Evolutionary conservation across 2,329 filamentous ascomycete species (phyloP), one percentile per base, ranked within the genome.

Genomic region (Ophiocordyceps australis): DNA sequence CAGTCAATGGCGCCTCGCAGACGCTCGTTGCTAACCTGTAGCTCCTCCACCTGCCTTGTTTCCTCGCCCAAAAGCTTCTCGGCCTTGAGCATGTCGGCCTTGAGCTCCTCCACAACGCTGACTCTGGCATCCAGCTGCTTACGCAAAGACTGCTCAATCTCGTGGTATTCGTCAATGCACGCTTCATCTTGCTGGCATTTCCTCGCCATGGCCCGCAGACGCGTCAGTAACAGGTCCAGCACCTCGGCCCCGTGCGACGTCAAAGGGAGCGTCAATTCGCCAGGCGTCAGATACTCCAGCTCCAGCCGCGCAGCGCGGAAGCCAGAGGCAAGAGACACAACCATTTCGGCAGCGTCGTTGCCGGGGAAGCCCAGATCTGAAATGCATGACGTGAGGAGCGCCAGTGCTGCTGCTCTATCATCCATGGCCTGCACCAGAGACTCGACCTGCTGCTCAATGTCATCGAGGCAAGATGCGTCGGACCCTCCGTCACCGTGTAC

Each of bases 231-330:
- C 9, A 70, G 52, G 29, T 67, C 62, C 0, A 74, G 53, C 0
- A 74, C 54, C 26, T 64, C 55, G 1, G 60, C 59, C 3, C 66
- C 66, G 25, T 59, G 58, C 0, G 58, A 57, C 0, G 55, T 56
- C 1, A 69, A 46, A 0, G 65, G 62, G 1, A 69, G 51, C 0
- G 54, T 38, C n/a, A 62, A 48, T 39, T 74, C 68, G 5, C 67
- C 68, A 0, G 68, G 68, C 0, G 58, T 63, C 13, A 73, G 53
- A 37, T 72, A 72, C 41, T 74, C 69, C 3, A 74, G 57, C 35
- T 74, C 67, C 0, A 73, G 47, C 2, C 69, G 58, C 2, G 67
- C 68, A 3, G 59, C 43, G 13, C 67, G 62, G 45, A 74, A 64
- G 3, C 59, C 54, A 3, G 49, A 33, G 0, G 53, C 41, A 9